phyloP scores from a whole-genome alignment of 1,284 basidiomycete genomes.

The Cutaneotrichosporon cutaneum region DNA sequence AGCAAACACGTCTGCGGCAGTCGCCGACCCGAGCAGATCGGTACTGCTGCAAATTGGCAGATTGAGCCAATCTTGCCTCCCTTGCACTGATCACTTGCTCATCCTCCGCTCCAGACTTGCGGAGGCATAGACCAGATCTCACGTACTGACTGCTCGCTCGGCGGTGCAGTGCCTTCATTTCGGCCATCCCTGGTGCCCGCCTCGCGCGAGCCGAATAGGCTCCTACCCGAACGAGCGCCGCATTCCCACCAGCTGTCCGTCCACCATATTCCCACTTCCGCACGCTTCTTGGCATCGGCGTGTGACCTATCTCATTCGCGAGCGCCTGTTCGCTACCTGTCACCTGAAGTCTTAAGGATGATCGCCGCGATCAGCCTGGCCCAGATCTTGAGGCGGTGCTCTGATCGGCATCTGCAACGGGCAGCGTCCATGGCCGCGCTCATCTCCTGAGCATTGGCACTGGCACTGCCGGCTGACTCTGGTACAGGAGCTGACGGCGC shows the following conservation, averaged over 20 bases:
- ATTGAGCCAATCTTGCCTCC: too few species aligned
- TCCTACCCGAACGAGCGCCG: neutral
- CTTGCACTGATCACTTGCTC: too few species aligned
- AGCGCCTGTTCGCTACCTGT: neutral
- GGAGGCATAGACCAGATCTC: too few species aligned
- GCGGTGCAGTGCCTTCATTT: neutral
- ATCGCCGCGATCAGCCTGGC: neutral
- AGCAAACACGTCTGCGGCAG: too few species aligned
- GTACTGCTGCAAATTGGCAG: too few species aligned
- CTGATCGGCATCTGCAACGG: neutral
- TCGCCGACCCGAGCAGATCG: too few species aligned
- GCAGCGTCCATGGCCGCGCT: neutral
- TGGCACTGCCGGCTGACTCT: neutral
- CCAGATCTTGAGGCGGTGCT: neutral
- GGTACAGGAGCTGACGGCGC: too few species aligned
- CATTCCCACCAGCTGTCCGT: neutral
- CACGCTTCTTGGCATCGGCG: neutral
- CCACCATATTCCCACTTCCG: neutral
- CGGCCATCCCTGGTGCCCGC: neutral
- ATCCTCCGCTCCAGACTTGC: too few species aligned
- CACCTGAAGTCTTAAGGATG: neutral
- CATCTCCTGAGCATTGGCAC: too few species aligned
- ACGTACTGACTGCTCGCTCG: too few species aligned
- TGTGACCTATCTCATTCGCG: neutral
- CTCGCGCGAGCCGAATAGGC: neutral